Base-by-base conservation (phyloP, 2,329 filamentous ascomycete species). In the Aspergillus felis region DNA sequence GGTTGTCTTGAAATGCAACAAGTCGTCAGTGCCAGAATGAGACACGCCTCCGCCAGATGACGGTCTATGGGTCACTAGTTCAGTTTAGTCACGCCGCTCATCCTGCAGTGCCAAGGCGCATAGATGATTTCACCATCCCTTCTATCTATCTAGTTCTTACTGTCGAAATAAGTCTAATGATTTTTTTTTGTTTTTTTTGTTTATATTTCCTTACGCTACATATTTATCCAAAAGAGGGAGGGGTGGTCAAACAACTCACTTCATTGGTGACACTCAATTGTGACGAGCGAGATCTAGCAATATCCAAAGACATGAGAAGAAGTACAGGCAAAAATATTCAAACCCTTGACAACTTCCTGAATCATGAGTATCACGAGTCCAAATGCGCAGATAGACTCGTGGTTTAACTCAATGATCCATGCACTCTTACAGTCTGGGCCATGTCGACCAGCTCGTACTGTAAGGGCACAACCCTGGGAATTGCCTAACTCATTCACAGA, bases 1-100 rank as follows among this genome's bases (percentile, higher is more conserved):
- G 47, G 52, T 57, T 58, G 49, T 50, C 57, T 55, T 50, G 52
- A 41, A 49, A 50, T 54, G 35, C 38, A 24, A 50, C 24, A 47
- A 25, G 44, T 47, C 24, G 44, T 47, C 44, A 7, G 22, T 27
- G 44, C 22, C 22, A 47, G 12, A 25, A 47, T 47, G 44, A 47
- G 44, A 47, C 44, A 47, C 27, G 44, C 22, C 44, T 47, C 44
- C 44, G 44, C 22, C 22, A 47, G 14, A 25, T 25, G 35, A 32
- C 29, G 32, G 38, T 25, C 35, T 9, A 29, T 20, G 32, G 38
- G 41, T 28, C 29, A 51, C 50, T 25, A 51, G 50, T 25, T 17
- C 50, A 28, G 35, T 25, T 41, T 25, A 52, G 42, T 46, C 42
- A 42, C 29, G 35, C 49, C 20, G 20, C 29, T 38, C 3, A 14